A percentile compares a stretch with the other conserved stretches of the same genome.
Evolutionary conservation across 2,329 filamentous ascomycete species (phyloP).

Genomic region (Aschersonia sp.): DNA sequence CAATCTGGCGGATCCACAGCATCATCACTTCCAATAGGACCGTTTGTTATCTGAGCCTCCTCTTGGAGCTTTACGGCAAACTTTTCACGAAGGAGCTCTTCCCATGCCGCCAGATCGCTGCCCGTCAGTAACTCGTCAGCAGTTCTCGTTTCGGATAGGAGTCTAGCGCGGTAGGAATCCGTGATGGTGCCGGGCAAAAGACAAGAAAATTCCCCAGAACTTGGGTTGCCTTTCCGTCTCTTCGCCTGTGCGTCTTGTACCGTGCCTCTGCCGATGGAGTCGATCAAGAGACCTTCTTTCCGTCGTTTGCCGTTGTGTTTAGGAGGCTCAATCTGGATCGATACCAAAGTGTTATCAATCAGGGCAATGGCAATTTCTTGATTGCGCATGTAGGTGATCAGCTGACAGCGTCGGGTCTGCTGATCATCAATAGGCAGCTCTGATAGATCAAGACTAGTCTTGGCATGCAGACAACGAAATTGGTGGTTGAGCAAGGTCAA

Average conservation of each 20-base stretch:
- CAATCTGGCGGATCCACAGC: slow-evolving; percentile 26
- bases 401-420: slow-evolving; percentile 21
- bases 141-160: slow-evolving; percentile 25
- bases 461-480: slow-evolving; percentile 46
- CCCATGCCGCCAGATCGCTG: slow-evolving; percentile 33
- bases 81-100: slow-evolving; percentile 32
- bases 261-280: slow-evolving; percentile 56
- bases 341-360: slow-evolving; percentile 47
- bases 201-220: slow-evolving; percentile 18
- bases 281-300: slow-evolving; percentile 51
- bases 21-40: slow-evolving; percentile 8
- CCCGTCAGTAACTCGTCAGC: slow-evolving; percentile 33
- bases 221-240: slow-evolving; percentile 15
- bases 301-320: slow-evolving; percentile 39
- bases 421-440: slow-evolving; percentile 22
- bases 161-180: slow-evolving; percentile 31
- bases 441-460: slow-evolving; percentile 27
- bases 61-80: slow-evolving; percentile 27
- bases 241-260: slow-evolving; percentile 21
- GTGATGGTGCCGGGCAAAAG: slow-evolving; percentile 34
- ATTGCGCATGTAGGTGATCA: slow-evolving; percentile 50
- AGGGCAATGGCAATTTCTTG: slow-evolving; percentile 53
- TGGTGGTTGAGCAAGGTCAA: slow-evolving; percentile 56
- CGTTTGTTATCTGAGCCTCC: slow-evolving; percentile 6
- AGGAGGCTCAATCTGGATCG: slow-evolving; percentile 53